Base-by-base conservation (phyloP, 2,329 filamentous ascomycete species). In the Emmonsiellopsis sp. region DNA sequence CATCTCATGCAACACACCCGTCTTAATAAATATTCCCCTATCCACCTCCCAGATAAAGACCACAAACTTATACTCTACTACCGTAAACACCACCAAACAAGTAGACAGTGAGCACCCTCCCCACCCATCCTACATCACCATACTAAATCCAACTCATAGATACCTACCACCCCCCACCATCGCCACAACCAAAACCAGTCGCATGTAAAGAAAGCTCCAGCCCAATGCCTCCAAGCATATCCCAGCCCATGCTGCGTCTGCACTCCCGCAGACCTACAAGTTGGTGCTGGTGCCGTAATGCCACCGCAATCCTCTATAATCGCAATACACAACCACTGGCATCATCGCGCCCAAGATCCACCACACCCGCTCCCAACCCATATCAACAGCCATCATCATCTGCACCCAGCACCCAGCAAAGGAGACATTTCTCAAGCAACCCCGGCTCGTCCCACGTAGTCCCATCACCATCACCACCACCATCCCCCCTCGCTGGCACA, bases 401-500 rank as follows among this genome's bases (percentile, higher is more conserved):
- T 26, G 5, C 20, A 26, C 10, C 2, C 46, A 6, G 13, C 32
- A n/a, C 16, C 5, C 32, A 37, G 9, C 16, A 2, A 40, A 40
- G 15, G 10, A 26, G 34, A 20, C 5, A 26, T 26, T 26, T 26
- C 20, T 26, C 20, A 26, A 26, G 20, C 20, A 26, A 26, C 20
- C 20, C 3, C 20, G 20, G 5, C 20, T 26, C 20, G 5, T 26
- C 20, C 20, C 20, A 26, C 15, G 34, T 5, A 5, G 46, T 9
- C 10, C n/a, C 15, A 5, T 7, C 26, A 13, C 11, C 40, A 37
- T 9, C 34, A 11, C n/a, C n/a, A 8, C 15, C 38, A 6, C 26
- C 62, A n/a, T 56, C 54, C 20, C 62, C 65, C 35, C 61, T 73
- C n/a, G 51, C 57, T 26, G 67, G 67, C 32, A 62, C 68, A 30